Evolutionary conservation across 768 basidiomycete genomes (phyloP).

Genomic region (Porphyrellus cyaneotinctus): DNA sequence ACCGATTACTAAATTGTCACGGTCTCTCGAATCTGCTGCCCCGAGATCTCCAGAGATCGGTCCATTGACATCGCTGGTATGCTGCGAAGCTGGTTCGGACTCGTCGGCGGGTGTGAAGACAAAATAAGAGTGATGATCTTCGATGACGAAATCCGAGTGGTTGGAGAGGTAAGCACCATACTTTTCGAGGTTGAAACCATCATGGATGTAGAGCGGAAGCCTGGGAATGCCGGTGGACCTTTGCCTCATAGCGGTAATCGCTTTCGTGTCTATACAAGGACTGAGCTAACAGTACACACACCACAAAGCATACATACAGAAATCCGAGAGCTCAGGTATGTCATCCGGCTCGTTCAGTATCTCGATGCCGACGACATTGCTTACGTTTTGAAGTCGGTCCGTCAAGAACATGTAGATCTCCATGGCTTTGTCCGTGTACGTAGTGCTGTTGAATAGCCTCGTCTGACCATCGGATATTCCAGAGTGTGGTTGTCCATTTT

Average conservation of each 20-base stretch:
- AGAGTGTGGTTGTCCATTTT: slow-evolving; percentile 36
- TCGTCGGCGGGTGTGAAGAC: slow-evolving; percentile 58
- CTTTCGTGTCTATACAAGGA: slow-evolving; percentile 12
- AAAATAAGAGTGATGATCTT: slow-evolving; percentile 74
- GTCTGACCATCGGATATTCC: slow-evolving; percentile 39
- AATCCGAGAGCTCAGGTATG: slow-evolving; percentile 42
- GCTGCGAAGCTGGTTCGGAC: slow-evolving; percentile 40
- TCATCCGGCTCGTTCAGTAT: slow-evolving; percentile 54
- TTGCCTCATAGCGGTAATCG: slow-evolving; percentile 21
- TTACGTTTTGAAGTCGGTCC: slow-evolving; percentile 34
- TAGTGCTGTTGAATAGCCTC: slow-evolving; percentile 35
- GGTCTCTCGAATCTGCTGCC: slow-evolving; percentile 29
- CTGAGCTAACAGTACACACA: neutral
- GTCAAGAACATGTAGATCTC: slow-evolving; percentile 37
- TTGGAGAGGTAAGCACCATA: slow-evolving; percentile 41
- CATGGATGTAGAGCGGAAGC: slow-evolving; percentile 66
- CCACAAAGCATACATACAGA: slow-evolving; percentile 14
- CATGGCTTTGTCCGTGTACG: slow-evolving; percentile 38
- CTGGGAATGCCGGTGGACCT: slow-evolving; percentile 19
- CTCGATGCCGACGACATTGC: slow-evolving; percentile 57
- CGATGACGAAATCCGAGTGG: slow-evolving; percentile 58
- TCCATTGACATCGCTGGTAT: slow-evolving; percentile 37
- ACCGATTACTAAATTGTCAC: slow-evolving; percentile 44
- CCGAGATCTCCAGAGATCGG: slow-evolving; percentile 10
- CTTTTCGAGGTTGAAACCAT: slow-evolving; percentile 52